Evolutionary conservation across 352 stramenopile species (phyloP), one percentile per base, ranked within the genome.

Genomic region (Hyaloperonospora brassicae): DNA sequence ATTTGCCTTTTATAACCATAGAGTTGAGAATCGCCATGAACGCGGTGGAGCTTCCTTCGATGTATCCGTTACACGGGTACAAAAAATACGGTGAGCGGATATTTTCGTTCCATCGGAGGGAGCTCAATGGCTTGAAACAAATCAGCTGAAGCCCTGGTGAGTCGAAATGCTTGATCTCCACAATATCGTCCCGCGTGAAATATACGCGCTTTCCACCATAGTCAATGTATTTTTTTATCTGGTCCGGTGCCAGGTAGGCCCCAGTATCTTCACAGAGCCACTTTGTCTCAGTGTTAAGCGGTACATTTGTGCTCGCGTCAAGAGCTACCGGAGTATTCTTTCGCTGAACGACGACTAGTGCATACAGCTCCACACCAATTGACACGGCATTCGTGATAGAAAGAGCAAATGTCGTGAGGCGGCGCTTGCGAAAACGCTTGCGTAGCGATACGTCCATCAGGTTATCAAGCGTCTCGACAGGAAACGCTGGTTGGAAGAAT

Each of bases 181-280:
- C 70, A 14, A 93, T 46, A 47, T 93, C 83, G 52, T 93, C 83
- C n/a, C 61, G 66, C 12, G 79, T 79, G 38, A 90, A 90, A 50
- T 90, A 93, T 4, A 90, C 71, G 9, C 83, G 83, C 52, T 84
- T 86, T 31, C 75, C 78, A 14, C 83, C 80, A 41, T 86, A 89
- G 30, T 75, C 63, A 17, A 89, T 75, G 45, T 84, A 93, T 35
- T 71, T 75, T 54, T 87, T 86, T 44, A 93, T 87, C 48, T 89
- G 70, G 40, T 90, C 78, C 2, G 78, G 67, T 7, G 69, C 76
- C 3, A 93, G 55, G 59, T 89, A 89, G 25, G 64, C 61, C 14
- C 83, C 83, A 10, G 83, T 93, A 53, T 89, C 73, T 56, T 93
- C 74, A 47, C 83, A 93, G 31, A 93, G 73, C 83, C 83, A 93